Percentiles rank a stretch among this genome's conserved stretches.
phyloP scores from a whole-genome alignment of 441 rosid genomes.

The Capsella rubella region DNA sequence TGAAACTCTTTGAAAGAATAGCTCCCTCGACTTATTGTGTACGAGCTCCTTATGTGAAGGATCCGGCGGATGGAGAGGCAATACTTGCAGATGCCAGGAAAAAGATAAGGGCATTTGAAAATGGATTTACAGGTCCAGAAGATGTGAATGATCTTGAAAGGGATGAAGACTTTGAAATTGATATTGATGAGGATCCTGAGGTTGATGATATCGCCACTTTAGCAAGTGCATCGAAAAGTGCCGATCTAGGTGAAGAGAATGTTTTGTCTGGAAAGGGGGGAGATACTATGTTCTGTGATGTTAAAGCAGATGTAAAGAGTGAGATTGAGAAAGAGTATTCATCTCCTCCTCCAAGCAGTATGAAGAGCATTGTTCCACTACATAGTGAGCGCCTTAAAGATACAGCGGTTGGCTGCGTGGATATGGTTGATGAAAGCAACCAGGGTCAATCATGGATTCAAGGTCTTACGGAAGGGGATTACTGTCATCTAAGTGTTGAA shows the following conservation, averaged over 20 bases:
- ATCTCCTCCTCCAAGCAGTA: constrained; percentile 49
- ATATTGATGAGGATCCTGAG: constrained; percentile 91
- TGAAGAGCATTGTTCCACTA: constrained; percentile 49
- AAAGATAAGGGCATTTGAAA: constrained; percentile 88
- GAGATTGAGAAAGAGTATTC: constrained; percentile 50
- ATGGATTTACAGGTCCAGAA: constrained; percentile 81
- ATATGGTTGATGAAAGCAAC: constrained; percentile 81
- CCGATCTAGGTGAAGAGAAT: constrained; percentile 50
- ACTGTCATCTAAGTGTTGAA: constrained; percentile 91
- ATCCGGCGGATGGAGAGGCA: constrained; percentile 93
- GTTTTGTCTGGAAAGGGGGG: constrained; percentile 54
- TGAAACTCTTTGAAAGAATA: constrained; percentile 98
- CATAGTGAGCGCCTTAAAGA: constrained; percentile 51
- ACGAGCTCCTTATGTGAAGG: constrained; percentile 92
- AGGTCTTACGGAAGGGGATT: constrained; percentile 97
- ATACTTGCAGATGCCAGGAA: constrained; percentile 91
- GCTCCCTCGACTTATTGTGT: constrained; percentile 99
- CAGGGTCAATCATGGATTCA: constrained; percentile 91
- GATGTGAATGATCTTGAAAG: constrained; percentile 95
- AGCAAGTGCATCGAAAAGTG: constrained; percentile 54
- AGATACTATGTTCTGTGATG: constrained; percentile 46
- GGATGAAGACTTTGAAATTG: constrained; percentile 92
- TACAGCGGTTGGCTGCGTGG: constrained; percentile 44
- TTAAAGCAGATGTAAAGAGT: constrained; percentile 43
- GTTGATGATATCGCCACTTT: constrained; percentile 81